phyloP scores from a whole-genome alignment of 371 early-diverging fungal species.

The Mortierella sp. region DNA sequence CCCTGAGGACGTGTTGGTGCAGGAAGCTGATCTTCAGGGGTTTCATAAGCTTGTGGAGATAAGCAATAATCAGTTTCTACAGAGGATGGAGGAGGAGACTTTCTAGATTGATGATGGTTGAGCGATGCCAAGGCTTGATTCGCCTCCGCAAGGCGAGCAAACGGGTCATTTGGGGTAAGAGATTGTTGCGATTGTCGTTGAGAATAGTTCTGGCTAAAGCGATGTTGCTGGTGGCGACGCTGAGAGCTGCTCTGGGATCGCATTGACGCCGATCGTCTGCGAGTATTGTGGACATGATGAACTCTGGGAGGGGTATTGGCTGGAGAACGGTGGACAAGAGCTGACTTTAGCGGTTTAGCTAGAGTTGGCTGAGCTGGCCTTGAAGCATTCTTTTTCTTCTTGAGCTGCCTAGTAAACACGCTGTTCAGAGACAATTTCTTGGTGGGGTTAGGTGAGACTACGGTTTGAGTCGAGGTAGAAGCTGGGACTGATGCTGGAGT shows the following conservation, averaged over 20 bases:
- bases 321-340: constrained; percentile 37
- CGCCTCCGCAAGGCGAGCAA: constrained; percentile 38
- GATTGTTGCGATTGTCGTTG: constrained; percentile 2
- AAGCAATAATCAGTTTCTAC: constrained; percentile 16
- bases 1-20: not conserved
- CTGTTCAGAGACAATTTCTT: constrained; percentile 42
- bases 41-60: constrained; percentile 10
- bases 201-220: not conserved
- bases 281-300: constrained; percentile 25
- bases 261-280: constrained; percentile 33
- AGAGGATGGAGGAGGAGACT: not conserved
- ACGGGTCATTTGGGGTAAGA: constrained; percentile 11
- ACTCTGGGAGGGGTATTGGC: constrained; percentile 4
- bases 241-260: constrained; percentile 41
- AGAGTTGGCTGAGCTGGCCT: constrained; percentile 14
- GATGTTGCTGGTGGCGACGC: constrained; percentile 8
- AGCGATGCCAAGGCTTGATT: constrained; percentile 30
- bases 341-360: constrained; percentile 49
- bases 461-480: not conserved
- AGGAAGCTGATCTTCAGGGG: not conserved
- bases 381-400: not conserved
- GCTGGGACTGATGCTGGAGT: not conserved
- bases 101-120: no score
- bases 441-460: not conserved
- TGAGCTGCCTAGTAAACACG: constrained; percentile 31